Evolutionary conservation across 352 stramenopile species (phyloP), one percentile per base, ranked within the genome.

Genomic region (Globisporangium splendens): DNA sequence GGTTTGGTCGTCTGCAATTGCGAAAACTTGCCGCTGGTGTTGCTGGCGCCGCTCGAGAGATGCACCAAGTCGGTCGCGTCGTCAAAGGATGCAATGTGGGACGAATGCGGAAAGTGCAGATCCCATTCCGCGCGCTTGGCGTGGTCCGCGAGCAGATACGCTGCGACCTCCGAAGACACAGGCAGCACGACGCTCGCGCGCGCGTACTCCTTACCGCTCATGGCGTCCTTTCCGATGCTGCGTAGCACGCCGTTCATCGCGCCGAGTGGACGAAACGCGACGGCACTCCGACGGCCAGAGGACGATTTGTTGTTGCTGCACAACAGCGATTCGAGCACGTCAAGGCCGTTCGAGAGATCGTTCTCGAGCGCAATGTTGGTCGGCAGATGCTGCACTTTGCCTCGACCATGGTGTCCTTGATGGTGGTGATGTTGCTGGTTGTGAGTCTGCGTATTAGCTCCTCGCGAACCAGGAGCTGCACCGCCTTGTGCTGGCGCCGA

Each of bases 351-450:
- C 28, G 77, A 77, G 1, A 93, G 67, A 24, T 91, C 73, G 56
- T 93, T 93, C 50, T 93, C 83, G n/a, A 93, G 70, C 41, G 70
- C 63, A 50, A 93, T 79, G 3, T 72, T 93, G 33, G 83, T 93
- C 0, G 79, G 62, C 11, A 89, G 58, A 43, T 83, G 83, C 50
- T 88, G 68, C 18, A 69, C 75, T 63, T 88, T 91, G 15, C 58
- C 50, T 11, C 53, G 39, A 22, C 59, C 54, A 59, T 51, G 24
- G 24, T 31, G 24, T 31, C 24, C 24, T 31, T 31, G 24, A 5
- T 31, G 24, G 5, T 31, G 5, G 2, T 31, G n/a, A n/a, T n/a
- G 24, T 5, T 31, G 24, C 24, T 31, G 24, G 24, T 31, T 31
- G 5, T 31, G 24, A 31, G 24, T 31, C 24, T 31, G 24, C 24